phyloP scores from a whole-genome alignment of 2,329 filamentous ascomycete species.

The Aureobasidium sp. region DNA sequence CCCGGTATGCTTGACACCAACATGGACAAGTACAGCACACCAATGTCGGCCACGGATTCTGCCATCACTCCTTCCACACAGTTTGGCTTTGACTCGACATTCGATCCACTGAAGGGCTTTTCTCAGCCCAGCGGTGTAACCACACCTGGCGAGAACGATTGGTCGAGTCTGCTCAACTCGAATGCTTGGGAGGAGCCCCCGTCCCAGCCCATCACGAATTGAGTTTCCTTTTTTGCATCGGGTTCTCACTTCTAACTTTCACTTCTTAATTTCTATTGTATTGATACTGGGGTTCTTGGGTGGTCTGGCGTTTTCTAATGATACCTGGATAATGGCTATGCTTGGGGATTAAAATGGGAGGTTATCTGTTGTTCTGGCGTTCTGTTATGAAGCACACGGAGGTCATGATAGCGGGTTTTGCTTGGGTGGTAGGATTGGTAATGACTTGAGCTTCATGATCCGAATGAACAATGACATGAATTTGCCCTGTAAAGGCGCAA shows the following conservation, averaged over 20 bases:
- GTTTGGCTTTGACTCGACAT: constrained; percentile 20
- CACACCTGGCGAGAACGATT: constrained; percentile 23
- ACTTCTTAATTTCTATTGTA: too few relatives aligned
- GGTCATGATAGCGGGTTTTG: too few relatives aligned
- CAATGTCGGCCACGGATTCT: constrained; percentile 24
- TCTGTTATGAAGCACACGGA: too few relatives aligned
- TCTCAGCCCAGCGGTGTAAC: constrained; percentile 23
- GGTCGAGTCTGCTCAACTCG: constrained; percentile 25
- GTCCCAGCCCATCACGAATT: background rate
- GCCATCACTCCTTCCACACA: constrained; percentile 21
- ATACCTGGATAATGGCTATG: too few relatives aligned
- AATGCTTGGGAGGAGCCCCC: constrained; percentile 22
- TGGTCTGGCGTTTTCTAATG: too few relatives aligned
- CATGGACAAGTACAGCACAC: constrained; percentile 19
- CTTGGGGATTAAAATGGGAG: too few relatives aligned
- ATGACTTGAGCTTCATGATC: too few relatives aligned
- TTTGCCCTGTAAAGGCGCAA: too few relatives aligned
- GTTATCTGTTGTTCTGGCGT: too few relatives aligned
- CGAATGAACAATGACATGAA: too few relatives aligned
- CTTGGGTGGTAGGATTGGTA: too few relatives aligned
- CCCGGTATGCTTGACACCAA: constrained; percentile 31
- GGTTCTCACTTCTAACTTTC: background rate
- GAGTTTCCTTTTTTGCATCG: background rate
- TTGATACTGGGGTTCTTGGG: too few relatives aligned
- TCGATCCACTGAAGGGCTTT: constrained; percentile 23